Conservation (phyloP, 306 rosid genomes). For the Sophora flavescens region DNA sequence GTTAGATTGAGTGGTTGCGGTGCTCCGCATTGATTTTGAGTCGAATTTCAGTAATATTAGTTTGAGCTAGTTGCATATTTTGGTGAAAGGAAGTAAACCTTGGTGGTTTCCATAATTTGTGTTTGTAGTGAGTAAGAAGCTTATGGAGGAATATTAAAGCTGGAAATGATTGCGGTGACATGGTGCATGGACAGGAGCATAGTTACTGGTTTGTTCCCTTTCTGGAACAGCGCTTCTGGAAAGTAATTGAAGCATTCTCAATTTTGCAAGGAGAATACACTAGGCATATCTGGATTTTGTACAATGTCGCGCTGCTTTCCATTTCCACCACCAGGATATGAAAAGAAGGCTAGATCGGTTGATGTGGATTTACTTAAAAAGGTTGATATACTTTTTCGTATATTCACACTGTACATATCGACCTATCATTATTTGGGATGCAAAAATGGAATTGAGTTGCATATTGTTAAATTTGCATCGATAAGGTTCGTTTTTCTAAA, state of each 20-base stretch:
- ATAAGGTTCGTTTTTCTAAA: background rate
- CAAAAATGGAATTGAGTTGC: conserved; percentile 16
- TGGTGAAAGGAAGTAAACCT: conserved; percentile 46
- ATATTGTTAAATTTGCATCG: conserved; percentile 7
- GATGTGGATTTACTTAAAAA: conserved; percentile 69
- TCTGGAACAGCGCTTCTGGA: conserved; percentile 62
- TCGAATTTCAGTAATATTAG: conserved; percentile 45
- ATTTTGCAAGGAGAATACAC: conserved; percentile 55
- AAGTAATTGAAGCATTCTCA: conserved; percentile 61
- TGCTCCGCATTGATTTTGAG: conserved; percentile 42
- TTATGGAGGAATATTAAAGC: conserved; percentile 68
- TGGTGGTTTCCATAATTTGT: conserved; percentile 50
- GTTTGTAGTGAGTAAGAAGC: conserved; percentile 58
- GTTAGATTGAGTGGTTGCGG: conserved; percentile 36
- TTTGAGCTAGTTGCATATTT: conserved; percentile 41
- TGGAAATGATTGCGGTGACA: conserved; percentile 88
- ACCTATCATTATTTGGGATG: conserved; percentile 4
- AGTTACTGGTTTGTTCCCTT: conserved; percentile 82
- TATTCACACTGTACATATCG: conserved; percentile 37
- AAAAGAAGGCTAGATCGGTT: conserved; percentile 75
- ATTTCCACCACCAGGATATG: conserved; percentile 95
- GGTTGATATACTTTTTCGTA: conserved; percentile 62
- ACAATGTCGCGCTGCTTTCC: conserved; percentile 99
- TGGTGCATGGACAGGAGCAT: conserved; percentile 95
- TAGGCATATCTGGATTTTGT: conserved; percentile 63